Evolutionary conservation across 495 filamentous ascomycete species (phyloP).

Genomic region (Platismatia glauca): DNA sequence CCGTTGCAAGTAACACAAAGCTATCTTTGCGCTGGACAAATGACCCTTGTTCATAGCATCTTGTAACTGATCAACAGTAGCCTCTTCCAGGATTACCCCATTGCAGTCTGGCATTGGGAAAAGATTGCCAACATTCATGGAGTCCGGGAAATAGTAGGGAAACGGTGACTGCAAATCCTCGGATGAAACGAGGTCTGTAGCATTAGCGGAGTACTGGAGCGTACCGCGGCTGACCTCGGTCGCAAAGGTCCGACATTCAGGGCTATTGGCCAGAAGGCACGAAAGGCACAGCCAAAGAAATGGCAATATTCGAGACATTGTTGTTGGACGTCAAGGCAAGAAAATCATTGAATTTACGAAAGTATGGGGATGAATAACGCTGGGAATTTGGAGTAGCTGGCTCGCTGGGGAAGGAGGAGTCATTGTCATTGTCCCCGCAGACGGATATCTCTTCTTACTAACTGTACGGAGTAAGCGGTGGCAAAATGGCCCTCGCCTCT

Average conservation of each 20-base stretch:
- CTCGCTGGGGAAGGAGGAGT: too few relatives aligned
- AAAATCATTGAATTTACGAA: too few relatives aligned
- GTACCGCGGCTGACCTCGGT: background rate
- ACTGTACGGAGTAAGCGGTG: too few relatives aligned
- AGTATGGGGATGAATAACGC: too few relatives aligned
- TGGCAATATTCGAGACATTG: background rate
- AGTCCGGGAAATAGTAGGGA: background rate
- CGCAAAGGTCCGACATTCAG: background rate
- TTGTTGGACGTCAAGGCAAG: background rate
- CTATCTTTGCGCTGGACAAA: slow-evolving; percentile 42
- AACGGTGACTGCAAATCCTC: background rate
- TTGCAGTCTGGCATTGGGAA: slow-evolving; percentile 54
- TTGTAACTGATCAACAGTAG: slow-evolving; percentile 49
- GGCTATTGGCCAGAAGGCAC: background rate
- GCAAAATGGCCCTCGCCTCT: too few relatives aligned
- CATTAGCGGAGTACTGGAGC: background rate
- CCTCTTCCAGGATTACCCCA: slow-evolving; percentile 54
- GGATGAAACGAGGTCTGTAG: background rate
- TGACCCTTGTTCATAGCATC: slow-evolving; percentile 31
- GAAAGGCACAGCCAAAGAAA: background rate
- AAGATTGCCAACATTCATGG: slow-evolving; percentile 45
- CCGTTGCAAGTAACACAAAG: slow-evolving; percentile 46
- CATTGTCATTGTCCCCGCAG: too few relatives aligned
- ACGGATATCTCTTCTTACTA: too few relatives aligned
- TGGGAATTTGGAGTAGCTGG: too few relatives aligned